These are phyloP conservation scores for Prunus padus DNA, from an alignment of 306 rosid species.

Conservation along the genomic window DNA sequence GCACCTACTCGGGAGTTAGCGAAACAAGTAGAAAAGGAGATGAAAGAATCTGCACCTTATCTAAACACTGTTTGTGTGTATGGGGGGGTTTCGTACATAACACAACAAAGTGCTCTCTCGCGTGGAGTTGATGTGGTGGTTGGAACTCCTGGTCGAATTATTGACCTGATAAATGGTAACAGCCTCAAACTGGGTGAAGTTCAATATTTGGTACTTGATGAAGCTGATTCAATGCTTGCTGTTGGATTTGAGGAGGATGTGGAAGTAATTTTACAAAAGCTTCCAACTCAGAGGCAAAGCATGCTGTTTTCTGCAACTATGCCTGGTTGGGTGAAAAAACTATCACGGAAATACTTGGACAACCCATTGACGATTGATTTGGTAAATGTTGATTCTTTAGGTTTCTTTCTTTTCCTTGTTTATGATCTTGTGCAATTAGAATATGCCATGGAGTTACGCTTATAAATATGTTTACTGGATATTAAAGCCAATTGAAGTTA, in stretches of 20 bases:
- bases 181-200: conserved; percentile 83
- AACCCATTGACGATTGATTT: conserved; percentile 91
- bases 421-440: not conserved
- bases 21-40: conserved; percentile 97
- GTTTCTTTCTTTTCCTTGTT: not conserved
- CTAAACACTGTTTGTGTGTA: conserved; percentile 85
- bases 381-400: conserved; percentile 46
- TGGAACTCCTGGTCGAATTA: conserved; percentile 95
- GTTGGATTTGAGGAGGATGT: conserved; percentile 99
- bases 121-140: conserved; percentile 99
- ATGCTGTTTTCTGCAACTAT: conserved; percentile 99
- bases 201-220: conserved; percentile 84
- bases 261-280: conserved; percentile 72
- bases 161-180: conserved; percentile 82
- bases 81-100: conserved; percentile 87
- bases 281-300: conserved; percentile 78
- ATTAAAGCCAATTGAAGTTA: not conserved
- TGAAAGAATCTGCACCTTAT: conserved; percentile 91
- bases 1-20: conserved; percentile 98
- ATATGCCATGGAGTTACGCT: not conserved
- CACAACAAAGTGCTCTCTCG: conserved; percentile 82
- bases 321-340: conserved; percentile 92
- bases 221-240: conserved; percentile 99
- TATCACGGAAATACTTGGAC: conserved; percentile 79
- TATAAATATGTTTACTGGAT: not conserved